A percentile compares a stretch with the other conserved stretches of the same genome.
Conservation (phyloP, 2,329 filamentous ascomycete genomes). For the Cladophialophora bantiana region DNA sequence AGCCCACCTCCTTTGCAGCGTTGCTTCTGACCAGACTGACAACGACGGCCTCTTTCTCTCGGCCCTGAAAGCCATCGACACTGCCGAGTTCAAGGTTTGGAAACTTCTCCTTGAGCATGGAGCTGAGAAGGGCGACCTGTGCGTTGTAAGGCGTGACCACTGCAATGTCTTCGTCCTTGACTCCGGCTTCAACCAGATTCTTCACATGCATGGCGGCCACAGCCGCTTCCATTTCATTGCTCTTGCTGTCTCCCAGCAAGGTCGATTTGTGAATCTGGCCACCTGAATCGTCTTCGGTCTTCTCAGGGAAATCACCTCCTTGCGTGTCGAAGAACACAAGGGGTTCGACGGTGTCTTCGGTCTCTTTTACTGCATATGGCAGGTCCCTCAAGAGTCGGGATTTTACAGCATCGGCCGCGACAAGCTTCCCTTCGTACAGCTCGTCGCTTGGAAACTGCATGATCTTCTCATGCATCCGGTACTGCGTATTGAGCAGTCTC, state of each 20-base stretch:
- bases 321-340: conserved; percentile 96
- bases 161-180: conserved; percentile 84
- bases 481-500: conserved; percentile 94
- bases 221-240: conserved; percentile 87
- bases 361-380: conserved; percentile 76
- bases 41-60: conserved; percentile 94
- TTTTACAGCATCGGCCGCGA: conserved; percentile 82
- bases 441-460: conserved; percentile 93
- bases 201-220: conserved; percentile 80
- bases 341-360: conserved; percentile 85
- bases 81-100: conserved; percentile 92
- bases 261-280: conserved; percentile 57
- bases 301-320: conserved; percentile 88
- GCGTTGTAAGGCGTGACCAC: conserved; percentile 97
- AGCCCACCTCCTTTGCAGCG: conserved; percentile 83
- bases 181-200: conserved; percentile 77
- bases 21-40: conserved; percentile 96
- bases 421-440: conserved; percentile 80
- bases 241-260: conserved; percentile 77
- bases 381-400: conserved; percentile 76
- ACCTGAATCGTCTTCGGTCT: conserved; percentile 73
- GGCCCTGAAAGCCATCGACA: conserved; percentile 95
- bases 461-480: conserved; percentile 95
- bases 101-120: conserved; percentile 78
- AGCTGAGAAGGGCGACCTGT: conserved; percentile 79